phyloP scores from a whole-genome alignment of 495 filamentous ascomycete genomes.

The Penicillium dipodomyicola region DNA sequence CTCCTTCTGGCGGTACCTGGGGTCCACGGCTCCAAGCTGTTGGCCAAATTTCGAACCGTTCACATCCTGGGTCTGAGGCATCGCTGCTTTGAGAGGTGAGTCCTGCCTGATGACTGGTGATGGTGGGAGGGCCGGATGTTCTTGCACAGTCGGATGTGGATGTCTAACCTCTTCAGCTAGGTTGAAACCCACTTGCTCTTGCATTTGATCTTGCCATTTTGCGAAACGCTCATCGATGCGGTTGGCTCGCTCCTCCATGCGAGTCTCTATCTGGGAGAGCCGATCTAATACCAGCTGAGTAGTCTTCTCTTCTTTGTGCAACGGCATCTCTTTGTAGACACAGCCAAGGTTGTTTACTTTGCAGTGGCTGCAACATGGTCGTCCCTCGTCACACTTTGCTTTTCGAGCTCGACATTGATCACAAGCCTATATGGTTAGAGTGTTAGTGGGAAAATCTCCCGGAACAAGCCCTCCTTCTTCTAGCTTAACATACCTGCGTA shows the following conservation, averaged over 20 bases:
- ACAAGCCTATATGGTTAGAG: slow-evolving; percentile 45
- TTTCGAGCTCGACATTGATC: slow-evolving; percentile 61
- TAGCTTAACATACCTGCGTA: slow-evolving; percentile 35
- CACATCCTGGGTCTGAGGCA: neutral
- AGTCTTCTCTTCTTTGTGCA: slow-evolving; percentile 54
- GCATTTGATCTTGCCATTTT: slow-evolving; percentile 12
- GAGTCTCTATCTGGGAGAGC: slow-evolving; percentile 32
- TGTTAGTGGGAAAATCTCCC: neutral
- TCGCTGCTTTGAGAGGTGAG: neutral
- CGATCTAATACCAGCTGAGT: slow-evolving; percentile 39
- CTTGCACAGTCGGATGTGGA: slow-evolving; percentile 6
- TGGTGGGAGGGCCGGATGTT: neutral
- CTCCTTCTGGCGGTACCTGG: slow-evolving; percentile 12
- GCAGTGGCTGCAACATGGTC: slow-evolving; percentile 58
- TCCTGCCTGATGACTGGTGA: slow-evolving; percentile 14
- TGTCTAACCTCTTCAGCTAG: neutral
- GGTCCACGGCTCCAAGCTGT: slow-evolving; percentile 1
- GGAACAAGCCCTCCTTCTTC: neutral
- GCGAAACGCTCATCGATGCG: slow-evolving; percentile 14
- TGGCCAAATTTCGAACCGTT: slow-evolving; percentile 3
- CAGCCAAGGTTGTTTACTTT: slow-evolving; percentile 54
- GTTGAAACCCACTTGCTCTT: neutral
- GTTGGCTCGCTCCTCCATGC: slow-evolving; percentile 27
- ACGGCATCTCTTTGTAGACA: slow-evolving; percentile 60
- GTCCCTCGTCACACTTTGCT: slow-evolving; percentile 63